Conservation (phyloP, 768 basidiomycete genomes). For the Rhodotorula kratochvilovae region DNA sequence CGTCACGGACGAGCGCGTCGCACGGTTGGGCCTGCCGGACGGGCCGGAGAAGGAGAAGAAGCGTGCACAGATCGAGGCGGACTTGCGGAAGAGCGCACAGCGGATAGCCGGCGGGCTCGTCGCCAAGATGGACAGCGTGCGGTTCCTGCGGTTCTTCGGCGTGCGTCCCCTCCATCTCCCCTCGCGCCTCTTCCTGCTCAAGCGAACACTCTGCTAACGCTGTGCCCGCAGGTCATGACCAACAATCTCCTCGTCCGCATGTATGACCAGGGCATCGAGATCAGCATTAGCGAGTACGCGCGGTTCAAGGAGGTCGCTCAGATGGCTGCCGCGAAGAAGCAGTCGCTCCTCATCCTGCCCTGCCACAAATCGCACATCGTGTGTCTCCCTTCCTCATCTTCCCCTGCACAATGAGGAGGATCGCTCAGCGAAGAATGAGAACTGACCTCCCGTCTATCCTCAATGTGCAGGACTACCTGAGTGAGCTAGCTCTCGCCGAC, state of each 20-base stretch:
- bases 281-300: slow-evolving; percentile 26
- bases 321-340: slow-evolving; percentile 30
- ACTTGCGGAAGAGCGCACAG: slow-evolving; percentile 3
- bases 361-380: slow-evolving; percentile 43
- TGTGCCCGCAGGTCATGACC: slow-evolving; percentile 9
- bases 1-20: slow-evolving; percentile 4
- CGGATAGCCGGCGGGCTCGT: slow-evolving; percentile 16
- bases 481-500: neutral
- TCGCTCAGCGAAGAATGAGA: too few relatives aligned
- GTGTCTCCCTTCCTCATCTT: neutral
- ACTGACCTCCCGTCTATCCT: neutral
- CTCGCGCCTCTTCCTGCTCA: too few relatives aligned
- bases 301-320: slow-evolving; percentile 39
- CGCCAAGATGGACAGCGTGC: slow-evolving; percentile 32
- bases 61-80: slow-evolving; percentile 4
- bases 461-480: slow-evolving; percentile 6
- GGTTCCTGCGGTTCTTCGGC: slow-evolving; percentile 31
- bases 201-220: neutral
- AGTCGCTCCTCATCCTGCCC: slow-evolving; percentile 40
- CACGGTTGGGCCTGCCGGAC: neutral
- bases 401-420: slow-evolving; percentile 41
- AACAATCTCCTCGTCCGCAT: slow-evolving; percentile 35
- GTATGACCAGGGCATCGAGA: slow-evolving; percentile 37
- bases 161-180: slow-evolving; percentile 20
- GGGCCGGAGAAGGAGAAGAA: neutral